These are phyloP conservation scores for Chaetomidium leptoderma DNA, from an alignment of 495 filamentous ascomycete genomes.

Conservation along the genomic window DNA sequence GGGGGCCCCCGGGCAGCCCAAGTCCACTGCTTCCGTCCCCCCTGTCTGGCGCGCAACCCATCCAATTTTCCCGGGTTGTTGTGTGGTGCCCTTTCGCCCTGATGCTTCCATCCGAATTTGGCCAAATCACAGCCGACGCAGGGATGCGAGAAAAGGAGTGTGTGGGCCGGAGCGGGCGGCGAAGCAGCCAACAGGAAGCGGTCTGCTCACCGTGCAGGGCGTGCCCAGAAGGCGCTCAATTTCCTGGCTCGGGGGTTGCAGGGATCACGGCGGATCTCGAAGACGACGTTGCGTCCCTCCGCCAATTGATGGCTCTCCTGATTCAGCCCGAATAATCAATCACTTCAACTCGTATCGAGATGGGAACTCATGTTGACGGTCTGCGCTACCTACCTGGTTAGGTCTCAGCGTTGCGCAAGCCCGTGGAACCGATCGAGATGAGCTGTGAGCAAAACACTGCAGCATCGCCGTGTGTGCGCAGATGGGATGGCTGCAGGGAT, in stretches of 20 bases:
- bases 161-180: conserved; percentile 13
- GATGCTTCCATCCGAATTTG: conserved; percentile 16
- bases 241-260: conserved; percentile 14
- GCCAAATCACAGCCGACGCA: conserved; percentile 10
- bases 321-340: no score
- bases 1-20: no score
- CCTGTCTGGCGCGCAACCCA: background rate
- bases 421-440: no score
- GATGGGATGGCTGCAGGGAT: background rate
- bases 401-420: no score
- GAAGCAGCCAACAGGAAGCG: conserved; percentile 16
- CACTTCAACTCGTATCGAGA: no score
- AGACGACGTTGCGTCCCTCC: background rate
- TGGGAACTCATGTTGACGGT: no score
- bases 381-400: no score
- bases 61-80: conserved; percentile 14
- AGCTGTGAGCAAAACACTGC: background rate
- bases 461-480: background rate
- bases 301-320: background rate
- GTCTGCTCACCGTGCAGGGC: conserved; percentile 4
- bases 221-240: conserved; percentile 9
- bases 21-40: background rate
- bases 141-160: conserved; percentile 17
- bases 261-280: conserved; percentile 13
- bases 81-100: background rate